Base-by-base conservation (phyloP, 2,329 filamentous ascomycete genomes). In the Scedosporium apiospermum region DNA sequence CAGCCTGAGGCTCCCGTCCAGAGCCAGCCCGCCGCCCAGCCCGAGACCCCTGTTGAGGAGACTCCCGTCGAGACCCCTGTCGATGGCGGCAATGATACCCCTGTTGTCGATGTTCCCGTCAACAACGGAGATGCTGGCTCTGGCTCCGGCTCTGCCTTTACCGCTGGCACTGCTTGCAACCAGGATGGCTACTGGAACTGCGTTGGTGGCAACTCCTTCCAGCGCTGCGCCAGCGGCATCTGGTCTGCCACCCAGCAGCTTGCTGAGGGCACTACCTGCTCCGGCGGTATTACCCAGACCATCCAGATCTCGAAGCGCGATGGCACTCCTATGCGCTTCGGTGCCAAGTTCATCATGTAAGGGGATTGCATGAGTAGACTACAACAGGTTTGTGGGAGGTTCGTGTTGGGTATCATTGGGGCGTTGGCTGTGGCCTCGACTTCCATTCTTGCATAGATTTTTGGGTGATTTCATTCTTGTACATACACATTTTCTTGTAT, bases 131-230 rank as follows among this genome's bases (percentile, higher is more conserved):
- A 57, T n/a, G 66, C 71, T 3, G 66, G 68, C 27, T 65, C 71
- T 3, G 66, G 68, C 27, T 65, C 71, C 3, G 66, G 69, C 3
- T 67, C 69, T 10, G 66, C 66, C 1, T 61, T 70, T 26, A 67
- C 78, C 1, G 72, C 71, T 5, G 81, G 81, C 44, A 70, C 77
- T 18, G 72, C 78, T 0, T 85, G 82, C 71, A 67, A 75, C 6
- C 57, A 66, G 1, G 80, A 83, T 57, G 82, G 82, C 1, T 69
- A 70, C 10, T 85, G 79, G 78, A 83, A 83, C 74, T 85, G 82
- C 65, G 72, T 84, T 6, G 73, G 69, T 0, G 80, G 81, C 14
- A 73, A 69, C 1, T 75, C 76, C 0, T 85, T 77, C 77, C 82
- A 85, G 70, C 81, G 80, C 58, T 85, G 82, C 63, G 82, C 76